phyloP scores from a whole-genome alignment of 78 protist species.

The Dictyostelium discoideum region DNA sequence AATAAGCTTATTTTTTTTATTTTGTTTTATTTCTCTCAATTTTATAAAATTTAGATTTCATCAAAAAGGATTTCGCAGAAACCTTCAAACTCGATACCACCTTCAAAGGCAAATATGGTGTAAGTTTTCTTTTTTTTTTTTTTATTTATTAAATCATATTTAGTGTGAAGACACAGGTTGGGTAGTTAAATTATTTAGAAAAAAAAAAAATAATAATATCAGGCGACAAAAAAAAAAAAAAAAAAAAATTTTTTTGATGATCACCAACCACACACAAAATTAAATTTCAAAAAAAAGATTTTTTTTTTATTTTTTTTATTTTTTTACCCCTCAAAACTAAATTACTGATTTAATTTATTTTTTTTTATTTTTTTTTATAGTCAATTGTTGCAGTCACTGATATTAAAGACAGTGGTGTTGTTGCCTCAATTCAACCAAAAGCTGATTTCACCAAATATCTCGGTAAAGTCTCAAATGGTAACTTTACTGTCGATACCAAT shows the following conservation, averaged over 20 bases:
- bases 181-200: no score
- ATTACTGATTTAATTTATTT: background rate
- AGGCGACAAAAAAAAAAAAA: no score
- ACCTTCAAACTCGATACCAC: conserved; percentile 38
- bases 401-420: background rate
- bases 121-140: background rate
- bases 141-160: no score
- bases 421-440: conserved; percentile 59
- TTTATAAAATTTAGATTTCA: conserved; percentile 16
- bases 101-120: background rate
- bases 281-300: no score
- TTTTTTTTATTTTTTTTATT: no score
- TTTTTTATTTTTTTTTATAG: background rate
- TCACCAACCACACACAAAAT: background rate
- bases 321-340: no score
- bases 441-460: background rate
- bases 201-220: no score
- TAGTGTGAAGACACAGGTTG: no score
- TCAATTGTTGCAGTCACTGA: conserved; percentile 15
- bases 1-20: no score
- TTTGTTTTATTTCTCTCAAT: no score
- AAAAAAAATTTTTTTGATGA: no score
- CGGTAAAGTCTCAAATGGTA: background rate
- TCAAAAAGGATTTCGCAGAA: conserved; percentile 77
- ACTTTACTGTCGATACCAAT: conserved; percentile 4